Percentiles rank a stretch among this genome's conserved stretches.
Conservation (phyloP, 2,329 filamentous ascomycete species). For the Cercospora janseana region DNA sequence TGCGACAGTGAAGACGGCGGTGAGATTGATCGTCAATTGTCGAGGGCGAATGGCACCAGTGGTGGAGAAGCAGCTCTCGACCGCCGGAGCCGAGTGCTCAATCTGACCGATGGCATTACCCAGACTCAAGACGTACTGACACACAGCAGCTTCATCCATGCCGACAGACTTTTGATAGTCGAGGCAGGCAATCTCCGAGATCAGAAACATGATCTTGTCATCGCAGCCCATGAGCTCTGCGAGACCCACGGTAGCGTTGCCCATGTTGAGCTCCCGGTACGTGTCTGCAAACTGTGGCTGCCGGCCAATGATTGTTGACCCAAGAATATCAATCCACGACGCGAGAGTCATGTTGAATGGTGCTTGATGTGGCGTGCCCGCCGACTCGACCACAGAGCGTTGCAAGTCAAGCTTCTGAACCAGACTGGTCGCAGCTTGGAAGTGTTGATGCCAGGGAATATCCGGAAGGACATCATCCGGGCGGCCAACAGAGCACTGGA, state of each 20-base stretch:
- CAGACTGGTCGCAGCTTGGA: conserved; percentile 82
- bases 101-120: conserved; percentile 82
- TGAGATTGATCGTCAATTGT: conserved; percentile 84
- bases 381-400: conserved; percentile 55
- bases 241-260: conserved; percentile 65
- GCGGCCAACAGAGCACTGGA: conserved; percentile 87
- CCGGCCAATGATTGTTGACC: conserved; percentile 83
- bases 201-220: conserved; percentile 94
- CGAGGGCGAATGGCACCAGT: conserved; percentile 76
- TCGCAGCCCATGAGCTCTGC: conserved; percentile 96
- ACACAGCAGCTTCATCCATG: conserved; percentile 81
- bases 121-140: conserved; percentile 83
- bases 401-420: conserved; percentile 82
- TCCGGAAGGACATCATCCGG: conserved; percentile 82
- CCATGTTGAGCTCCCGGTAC: conserved; percentile 90
- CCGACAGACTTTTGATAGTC: conserved; percentile 81
- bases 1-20: conserved; percentile 83
- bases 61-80: conserved; percentile 54
- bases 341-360: conserved; percentile 95
- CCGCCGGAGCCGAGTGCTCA: conserved; percentile 53
- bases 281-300: conserved; percentile 87
- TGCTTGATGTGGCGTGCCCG: conserved; percentile 53
- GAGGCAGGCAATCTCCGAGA: conserved; percentile 94
- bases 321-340: conserved; percentile 95
- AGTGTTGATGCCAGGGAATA: conserved; percentile 96